phyloP scores from a whole-genome alignment of 2,329 filamentous ascomycete genomes.

The Drechslera avenae region DNA sequence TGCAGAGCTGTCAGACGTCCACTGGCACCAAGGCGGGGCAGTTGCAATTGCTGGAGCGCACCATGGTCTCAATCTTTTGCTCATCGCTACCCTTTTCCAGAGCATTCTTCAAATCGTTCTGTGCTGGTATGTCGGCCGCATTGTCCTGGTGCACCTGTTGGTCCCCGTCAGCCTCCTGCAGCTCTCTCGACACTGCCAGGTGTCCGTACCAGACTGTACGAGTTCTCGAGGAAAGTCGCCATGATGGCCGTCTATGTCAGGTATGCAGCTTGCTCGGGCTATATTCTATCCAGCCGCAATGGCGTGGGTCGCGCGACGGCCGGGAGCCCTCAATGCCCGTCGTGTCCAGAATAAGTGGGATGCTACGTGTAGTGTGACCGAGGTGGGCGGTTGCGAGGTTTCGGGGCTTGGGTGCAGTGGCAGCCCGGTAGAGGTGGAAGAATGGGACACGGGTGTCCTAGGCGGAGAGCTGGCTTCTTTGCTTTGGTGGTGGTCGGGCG shows the following conservation, averaged over 20 bases:
- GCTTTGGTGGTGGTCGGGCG: constrained; percentile 23
- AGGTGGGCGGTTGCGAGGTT: constrained; percentile 18
- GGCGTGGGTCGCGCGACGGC: constrained; percentile 34
- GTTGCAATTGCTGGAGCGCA: constrained; percentile 27
- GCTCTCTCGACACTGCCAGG: constrained; percentile 36
- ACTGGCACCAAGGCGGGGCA: constrained; percentile 59
- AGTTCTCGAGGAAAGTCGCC: constrained; percentile 91
- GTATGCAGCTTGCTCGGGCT: constrained; percentile 5
- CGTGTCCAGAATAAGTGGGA: constrained; percentile 38
- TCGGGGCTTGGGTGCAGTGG: constrained; percentile 18
- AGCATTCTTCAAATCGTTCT: constrained; percentile 90
- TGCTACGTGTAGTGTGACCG: constrained; percentile 43
- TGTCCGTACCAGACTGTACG: constrained; percentile 78
- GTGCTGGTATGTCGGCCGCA: constrained; percentile 84
- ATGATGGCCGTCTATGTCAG: constrained; percentile 61
- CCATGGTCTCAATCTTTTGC: constrained; percentile 80
- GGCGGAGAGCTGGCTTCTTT: constrained; percentile 24
- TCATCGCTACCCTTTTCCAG: constrained; percentile 94
- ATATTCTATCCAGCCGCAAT: constrained; percentile 26
- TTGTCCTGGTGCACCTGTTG: constrained; percentile 85
- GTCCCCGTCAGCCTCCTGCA: constrained; percentile 37
- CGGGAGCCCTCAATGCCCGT: constrained; percentile 41
- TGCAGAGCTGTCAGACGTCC: constrained; percentile 34
- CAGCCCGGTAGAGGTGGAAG: constrained; percentile 12
- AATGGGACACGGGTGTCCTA: constrained; percentile 23